Base-by-base conservation (phyloP, 495 filamentous ascomycete species). In the Aspergillus hancockii region DNA sequence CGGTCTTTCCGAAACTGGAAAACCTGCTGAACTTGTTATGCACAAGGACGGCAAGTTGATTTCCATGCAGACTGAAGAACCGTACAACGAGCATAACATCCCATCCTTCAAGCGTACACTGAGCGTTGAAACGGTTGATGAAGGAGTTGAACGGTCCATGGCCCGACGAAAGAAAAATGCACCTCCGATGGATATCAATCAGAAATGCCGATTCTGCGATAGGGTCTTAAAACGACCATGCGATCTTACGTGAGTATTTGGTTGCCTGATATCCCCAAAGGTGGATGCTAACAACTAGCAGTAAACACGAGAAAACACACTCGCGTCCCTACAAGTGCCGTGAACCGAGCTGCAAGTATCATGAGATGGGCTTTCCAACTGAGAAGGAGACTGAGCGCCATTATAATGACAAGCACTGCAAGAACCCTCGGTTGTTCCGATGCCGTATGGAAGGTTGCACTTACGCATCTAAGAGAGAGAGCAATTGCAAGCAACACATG, bases 401-500 rank as follows among this genome's bases (percentile, higher is more conserved):
- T 68, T 81, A 89, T 70, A 97, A 97, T 67, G 94, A 98, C 76
- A 96, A 93, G 74, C 94, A 98, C 75, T 90, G 90, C 31, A 69
- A 79, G n/a, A 79, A 81, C 32, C 91, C 94, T 4, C 75, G 82
- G 14, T 81, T 92, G 76, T 96, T 82, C 72, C 83, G 88, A 67
- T 98, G 94, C 76, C 73, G 83, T n/a, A 97, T 84, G 74, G 78
- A 84, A 60, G 89, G 89, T 19, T 98, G 94, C 82, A 84, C 89
- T 0, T 98, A 98, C 75, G 86, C 90, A 65, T 96, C 92, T 45
- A 97, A 97, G 80, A 88, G 94, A 28, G 90, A 96, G 77, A 94
- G 90, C 71, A 98, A 98, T 75, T 96, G 92, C 84, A 98, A 98
- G 73, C 94, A 98, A 73, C 94, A 98, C 74, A 98, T 98, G 94